Conservation (phyloP, 1,139 yeast genomes). For the Kodamaea sp. region DNA sequence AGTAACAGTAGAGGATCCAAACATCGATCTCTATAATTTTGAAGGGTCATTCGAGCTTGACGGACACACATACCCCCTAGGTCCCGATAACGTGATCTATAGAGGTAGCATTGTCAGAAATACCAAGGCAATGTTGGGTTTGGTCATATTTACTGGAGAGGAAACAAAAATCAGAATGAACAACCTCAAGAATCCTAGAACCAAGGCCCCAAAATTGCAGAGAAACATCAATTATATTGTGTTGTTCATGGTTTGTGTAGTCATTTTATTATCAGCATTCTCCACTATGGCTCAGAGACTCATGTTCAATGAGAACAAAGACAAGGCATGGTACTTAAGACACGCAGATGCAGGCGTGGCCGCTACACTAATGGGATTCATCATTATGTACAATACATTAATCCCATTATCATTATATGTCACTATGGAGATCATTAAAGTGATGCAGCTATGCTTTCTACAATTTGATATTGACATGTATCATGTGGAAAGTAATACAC, state of each 20-base stretch:
- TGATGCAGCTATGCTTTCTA: constrained; percentile 75
- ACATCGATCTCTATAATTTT: constrained; percentile 84
- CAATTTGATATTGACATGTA: constrained; percentile 96
- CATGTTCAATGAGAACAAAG: constrained; percentile 41
- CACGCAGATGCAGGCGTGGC: constrained; percentile 83
- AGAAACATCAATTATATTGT: constrained; percentile 80
- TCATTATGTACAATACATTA: constrained; percentile 95
- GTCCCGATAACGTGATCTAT: constrained; percentile 78
- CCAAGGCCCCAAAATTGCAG: constrained; percentile 92
- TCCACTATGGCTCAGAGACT: constrained; percentile 80
- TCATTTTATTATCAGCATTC: constrained; percentile 69
- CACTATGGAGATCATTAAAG: constrained; percentile 93
- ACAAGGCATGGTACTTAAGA: constrained; percentile 71
- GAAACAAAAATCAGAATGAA: constrained; percentile 96
- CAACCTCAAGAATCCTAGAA: constrained; percentile 83
- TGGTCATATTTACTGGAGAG: constrained; percentile 91
- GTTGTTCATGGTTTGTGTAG: constrained; percentile 82
- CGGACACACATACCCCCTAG: constrained; percentile 53
- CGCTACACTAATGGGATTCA: constrained; percentile 90
- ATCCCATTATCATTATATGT: constrained; percentile 94
- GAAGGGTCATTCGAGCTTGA: constrained; percentile 64
- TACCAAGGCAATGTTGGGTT: constrained; percentile 69
- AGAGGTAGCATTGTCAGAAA: constrained; percentile 89
- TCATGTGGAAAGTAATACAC: constrained; percentile 78
- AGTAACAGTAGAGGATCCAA: constrained; percentile 85